Percentiles rank a stretch among this genome's conserved stretches.
phyloP scores from a whole-genome alignment of 139 green algal genomes.

The Picochlorum sp. region DNA sequence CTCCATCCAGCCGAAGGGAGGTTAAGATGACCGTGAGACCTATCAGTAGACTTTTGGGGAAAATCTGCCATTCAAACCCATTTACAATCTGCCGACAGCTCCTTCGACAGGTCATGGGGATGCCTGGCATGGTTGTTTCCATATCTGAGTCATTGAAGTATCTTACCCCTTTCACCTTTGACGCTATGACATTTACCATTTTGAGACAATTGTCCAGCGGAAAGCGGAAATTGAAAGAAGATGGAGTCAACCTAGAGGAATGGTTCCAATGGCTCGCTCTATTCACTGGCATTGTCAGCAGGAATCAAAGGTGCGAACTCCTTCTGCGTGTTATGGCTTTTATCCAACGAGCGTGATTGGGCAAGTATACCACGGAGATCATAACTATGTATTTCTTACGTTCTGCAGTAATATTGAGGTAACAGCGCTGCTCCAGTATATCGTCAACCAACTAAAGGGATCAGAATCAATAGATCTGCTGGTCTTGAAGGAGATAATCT shows the following conservation, averaged over 20 bases:
- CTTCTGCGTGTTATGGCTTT: too few species aligned
- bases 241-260: slow-evolving; percentile 69
- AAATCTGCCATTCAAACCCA: slow-evolving; percentile 42
- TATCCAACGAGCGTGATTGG: too few species aligned
- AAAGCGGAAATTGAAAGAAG: slow-evolving; percentile 57
- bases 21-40: slow-evolving; percentile 36
- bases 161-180: slow-evolving; percentile 48
- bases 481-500: slow-evolving; percentile 54
- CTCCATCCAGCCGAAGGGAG: slow-evolving; percentile 35
- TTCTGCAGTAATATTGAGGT: slow-evolving; percentile 34
- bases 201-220: slow-evolving; percentile 38
- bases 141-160: slow-evolving; percentile 65
- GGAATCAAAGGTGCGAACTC: not conserved
- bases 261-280: slow-evolving; percentile 59
- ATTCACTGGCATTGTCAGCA: slow-evolving; percentile 47
- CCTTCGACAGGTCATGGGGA: slow-evolving; percentile 43
- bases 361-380: too few species aligned
- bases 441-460: slow-evolving; percentile 61
- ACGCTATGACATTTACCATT: slow-evolving; percentile 62
- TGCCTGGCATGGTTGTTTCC: slow-evolving; percentile 55
- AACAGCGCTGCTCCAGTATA: slow-evolving; percentile 46
- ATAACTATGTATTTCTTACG: too few species aligned
- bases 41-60: slow-evolving; percentile 49
- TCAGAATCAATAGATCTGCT: slow-evolving; percentile 62
- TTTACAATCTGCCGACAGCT: slow-evolving; percentile 41